These are phyloP conservation scores for Gardenia jasminoides DNA, from an alignment of 257 asterid genomes.

Conservation along the genomic window DNA sequence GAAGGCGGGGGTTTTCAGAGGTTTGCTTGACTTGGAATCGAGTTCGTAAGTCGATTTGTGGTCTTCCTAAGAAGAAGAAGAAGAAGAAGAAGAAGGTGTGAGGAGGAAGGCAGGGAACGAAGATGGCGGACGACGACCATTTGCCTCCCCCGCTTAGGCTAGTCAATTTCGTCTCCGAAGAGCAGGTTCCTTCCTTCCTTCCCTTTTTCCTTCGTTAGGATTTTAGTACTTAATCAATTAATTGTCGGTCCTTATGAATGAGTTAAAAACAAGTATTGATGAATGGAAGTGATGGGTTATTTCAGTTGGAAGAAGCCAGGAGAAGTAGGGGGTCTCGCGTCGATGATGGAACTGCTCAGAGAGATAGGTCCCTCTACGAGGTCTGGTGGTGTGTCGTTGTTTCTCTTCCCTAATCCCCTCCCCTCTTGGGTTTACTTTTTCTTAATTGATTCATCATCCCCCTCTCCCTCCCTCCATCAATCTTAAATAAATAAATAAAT, in stretches of 20 bases:
- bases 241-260: not conserved
- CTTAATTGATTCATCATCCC: too few species aligned
- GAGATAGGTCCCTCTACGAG: slow-evolving; percentile 90
- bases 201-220: not conserved
- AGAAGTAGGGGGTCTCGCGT: slow-evolving; percentile 78
- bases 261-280: too few species aligned
- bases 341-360: slow-evolving; percentile 97
- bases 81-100: not conserved
- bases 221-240: not conserved
- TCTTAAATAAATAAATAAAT: too few species aligned
- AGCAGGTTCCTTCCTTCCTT: slow-evolving; percentile 45
- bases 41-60: not conserved
- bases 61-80: not conserved
- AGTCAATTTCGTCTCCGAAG: slow-evolving; percentile 88
- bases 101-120: not conserved
- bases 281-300: not conserved
- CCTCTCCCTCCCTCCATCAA: too few species aligned
- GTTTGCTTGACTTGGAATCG: not conserved
- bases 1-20: too few species aligned
- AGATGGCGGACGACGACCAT: slow-evolving; percentile 53
- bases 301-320: slow-evolving; percentile 79
- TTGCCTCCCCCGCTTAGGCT: slow-evolving; percentile 61
- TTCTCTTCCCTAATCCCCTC: not conserved
- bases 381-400: slow-evolving; percentile 20
- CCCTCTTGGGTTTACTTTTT: not conserved